Evolutionary conservation across 192 early-diverging fungal species (phyloP), one percentile per base, ranked within the genome.

Genomic region (Coemansia guatemalensis): DNA sequence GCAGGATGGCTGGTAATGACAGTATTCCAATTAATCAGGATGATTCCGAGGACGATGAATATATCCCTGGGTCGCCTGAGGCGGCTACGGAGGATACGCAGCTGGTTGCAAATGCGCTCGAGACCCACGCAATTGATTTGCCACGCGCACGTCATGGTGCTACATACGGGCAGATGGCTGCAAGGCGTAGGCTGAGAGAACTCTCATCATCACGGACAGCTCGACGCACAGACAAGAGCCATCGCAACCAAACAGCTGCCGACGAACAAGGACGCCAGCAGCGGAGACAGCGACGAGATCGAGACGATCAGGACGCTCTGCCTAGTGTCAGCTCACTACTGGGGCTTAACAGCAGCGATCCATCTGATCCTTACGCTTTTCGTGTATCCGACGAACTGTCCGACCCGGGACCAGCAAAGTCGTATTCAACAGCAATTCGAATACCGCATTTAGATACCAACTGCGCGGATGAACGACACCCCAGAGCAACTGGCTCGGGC

Each of bases 41-140:
- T 5, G 64, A 80, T 22, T 70, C 72, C 5, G 72, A 80, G 32
- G 77, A 80, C 23, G 77, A 64, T 0, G 77, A 80, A 8, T 80
- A 80, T 22, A 33, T 80, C 14, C 77, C 77, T 8, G 77, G 62
- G 4, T 55, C 68, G n/a, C 50, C 48, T 4, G 71, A 73, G 11
- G 44, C 48, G n/a, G 56, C 41, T 20, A 64, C 65, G 9, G 56
- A 65, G 20, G 48, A 64, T 6, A 53, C 67, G 18, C 67, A 75
- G 44, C 21, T 12, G 4, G 25, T 22, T 8, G 33, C 62, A 44
- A 56, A 53, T 11, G 49, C 52, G 3, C 8, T 53, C 20, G 50
- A 32, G 22, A 55, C 23, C 39, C 41, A 29, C 14, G 32, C 29
- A 53, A 50, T 54, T 4, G 58, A 26, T 12, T 48, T 58, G n/a